phyloP scores from a whole-genome alignment of 1,284 basidiomycete species.

The Microbotryum intermedium region DNA sequence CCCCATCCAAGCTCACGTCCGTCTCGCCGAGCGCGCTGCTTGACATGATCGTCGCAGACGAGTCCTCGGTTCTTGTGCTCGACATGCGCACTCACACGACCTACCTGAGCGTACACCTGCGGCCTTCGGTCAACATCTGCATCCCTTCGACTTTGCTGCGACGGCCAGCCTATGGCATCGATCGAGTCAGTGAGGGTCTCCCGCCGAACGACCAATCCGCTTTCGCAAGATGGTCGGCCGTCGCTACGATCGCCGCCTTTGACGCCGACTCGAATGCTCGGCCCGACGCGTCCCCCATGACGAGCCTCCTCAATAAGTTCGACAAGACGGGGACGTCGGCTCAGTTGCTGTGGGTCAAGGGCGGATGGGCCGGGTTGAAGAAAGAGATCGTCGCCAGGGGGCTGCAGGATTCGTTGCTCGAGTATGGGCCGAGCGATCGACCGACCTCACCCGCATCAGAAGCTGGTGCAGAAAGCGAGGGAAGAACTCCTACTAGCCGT shows the following conservation, averaged over 20 bases:
- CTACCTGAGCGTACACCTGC: constrained; percentile 53
- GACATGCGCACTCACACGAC: constrained; percentile 80
- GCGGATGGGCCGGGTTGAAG: constrained; percentile 61
- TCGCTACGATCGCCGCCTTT: constrained; percentile 66
- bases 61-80: constrained; percentile 49
- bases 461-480: too few species aligned
- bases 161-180: constrained; percentile 68
- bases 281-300: constrained; percentile 58
- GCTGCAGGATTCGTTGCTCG: constrained; percentile 1
- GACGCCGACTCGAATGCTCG: constrained; percentile 63
- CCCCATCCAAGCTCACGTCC: too few species aligned
- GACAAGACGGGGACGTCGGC: constrained; percentile 57
- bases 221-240: constrained; percentile 35
- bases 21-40: too few species aligned
- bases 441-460: too few species aligned
- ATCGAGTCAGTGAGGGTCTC: constrained; percentile 66
- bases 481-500: not conserved
- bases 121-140: constrained; percentile 71
- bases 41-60: too few species aligned
- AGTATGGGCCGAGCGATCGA: not conserved
- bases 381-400: not conserved
- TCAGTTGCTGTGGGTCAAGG: constrained; percentile 64
- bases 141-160: constrained; percentile 91
- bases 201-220: constrained; percentile 46
- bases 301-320: constrained; percentile 77